Evolutionary conservation across 2,329 filamentous ascomycete genomes (phyloP).

Genomic region (Pseudomassariella vexata): DNA sequence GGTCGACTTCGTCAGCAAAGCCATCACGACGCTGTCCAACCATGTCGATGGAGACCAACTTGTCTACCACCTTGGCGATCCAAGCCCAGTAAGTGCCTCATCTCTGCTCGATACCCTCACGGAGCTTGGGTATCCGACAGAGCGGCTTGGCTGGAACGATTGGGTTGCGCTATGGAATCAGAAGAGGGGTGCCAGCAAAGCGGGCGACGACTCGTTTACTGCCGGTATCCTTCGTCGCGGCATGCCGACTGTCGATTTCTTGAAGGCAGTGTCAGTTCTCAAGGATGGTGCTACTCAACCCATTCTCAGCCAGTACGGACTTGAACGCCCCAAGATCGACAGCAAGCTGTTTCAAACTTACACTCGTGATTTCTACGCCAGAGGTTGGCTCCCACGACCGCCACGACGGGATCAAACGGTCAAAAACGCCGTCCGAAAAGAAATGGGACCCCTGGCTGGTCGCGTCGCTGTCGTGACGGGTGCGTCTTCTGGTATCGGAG

Average conservation of each 20-base stretch:
- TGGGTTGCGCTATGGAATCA: constrained; percentile 72
- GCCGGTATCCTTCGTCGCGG: constrained; percentile 74
- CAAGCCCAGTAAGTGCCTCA: constrained; percentile 61
- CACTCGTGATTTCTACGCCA: constrained; percentile 71
- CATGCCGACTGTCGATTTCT: constrained; percentile 70
- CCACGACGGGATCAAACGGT: constrained; percentile 40
- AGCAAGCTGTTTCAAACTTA: constrained; percentile 68
- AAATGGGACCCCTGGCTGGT: constrained; percentile 57
- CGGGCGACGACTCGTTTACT: constrained; percentile 67
- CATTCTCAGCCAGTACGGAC: constrained; percentile 41
- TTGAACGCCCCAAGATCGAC: constrained; percentile 66
- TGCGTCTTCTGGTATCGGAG: constrained; percentile 74
- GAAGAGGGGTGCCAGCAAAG: constrained; percentile 57
- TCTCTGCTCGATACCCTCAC: constrained; percentile 59
- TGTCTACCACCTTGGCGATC: constrained; percentile 70
- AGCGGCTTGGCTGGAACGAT: constrained; percentile 61
- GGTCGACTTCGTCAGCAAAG: constrained; percentile 72
- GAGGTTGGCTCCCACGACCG: constrained; percentile 66
- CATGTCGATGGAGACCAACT: constrained; percentile 56
- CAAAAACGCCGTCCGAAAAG: constrained; percentile 22
- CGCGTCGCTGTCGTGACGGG: constrained; percentile 73
- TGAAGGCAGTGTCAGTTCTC: constrained; percentile 66
- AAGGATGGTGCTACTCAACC: constrained; percentile 64
- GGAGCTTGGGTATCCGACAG: constrained; percentile 65
- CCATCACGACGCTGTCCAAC: constrained; percentile 65